Base-by-base conservation (phyloP, 2,329 filamentous ascomycete species). In the Scorias spongiosa region DNA sequence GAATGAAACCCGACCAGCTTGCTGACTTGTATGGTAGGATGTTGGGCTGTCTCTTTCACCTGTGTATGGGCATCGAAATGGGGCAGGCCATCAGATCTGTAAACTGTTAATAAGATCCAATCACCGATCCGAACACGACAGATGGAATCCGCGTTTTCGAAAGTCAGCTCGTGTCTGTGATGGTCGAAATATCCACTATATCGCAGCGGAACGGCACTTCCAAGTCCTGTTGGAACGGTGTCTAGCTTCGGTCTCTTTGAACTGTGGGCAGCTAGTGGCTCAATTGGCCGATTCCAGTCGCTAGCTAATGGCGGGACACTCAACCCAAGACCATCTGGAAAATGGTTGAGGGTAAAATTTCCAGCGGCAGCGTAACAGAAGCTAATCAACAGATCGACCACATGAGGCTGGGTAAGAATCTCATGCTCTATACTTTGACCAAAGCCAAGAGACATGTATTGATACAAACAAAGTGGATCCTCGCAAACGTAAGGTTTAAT, bases 401-500 rank as follows among this genome's bases (percentile, higher is more conserved):
- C 85, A 44, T 79, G 76, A 1, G 86, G 84, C 56, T 88, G 83
- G 10, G 76, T 75, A 20, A 82, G 56, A 17, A 95, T 82, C 56
- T 94, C 86, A 57, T 88, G 78, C 58, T 95, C 87, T 44, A 93
- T 77, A 53, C 78, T 86, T 1, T 84, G 82, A 0, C 87, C 88
- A 54, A 94, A 80, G 0, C 85, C 86, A n/a, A 93, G 68, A 12
- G 75, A 71, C 71, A 93, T 83, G 63, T 91, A 93, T 57, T 95
- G 88, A 55, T 84, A 93, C 3, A 93, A 66, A 55, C 88, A 95
- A 2, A 95, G 68, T 1, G 72, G 68, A 10, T 75, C 72, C 17
- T 75, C 75, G 62, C 88, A 95, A 39, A 94, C 85, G 48, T 72
- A 71, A 2, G 83, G 83, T 51, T 84, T 85, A 47, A 87, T 66